Evolutionary conservation across 164 flowering plant genomes (phyloP).

Genomic region (Paratinospora sagittata): DNA sequence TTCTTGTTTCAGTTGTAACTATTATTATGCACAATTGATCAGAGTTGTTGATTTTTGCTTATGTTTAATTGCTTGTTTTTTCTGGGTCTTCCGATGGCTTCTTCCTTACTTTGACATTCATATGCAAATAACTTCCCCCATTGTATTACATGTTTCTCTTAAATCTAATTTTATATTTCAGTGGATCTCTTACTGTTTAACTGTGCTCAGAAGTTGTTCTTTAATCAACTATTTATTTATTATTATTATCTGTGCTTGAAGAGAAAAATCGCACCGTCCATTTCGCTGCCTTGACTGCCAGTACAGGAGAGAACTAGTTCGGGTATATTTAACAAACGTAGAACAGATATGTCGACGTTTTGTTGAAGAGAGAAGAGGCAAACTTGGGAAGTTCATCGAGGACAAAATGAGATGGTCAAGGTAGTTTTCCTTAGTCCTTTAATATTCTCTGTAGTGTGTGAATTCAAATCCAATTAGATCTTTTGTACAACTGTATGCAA

Average conservation of each 20-base stretch:
- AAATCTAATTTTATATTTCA: not conserved
- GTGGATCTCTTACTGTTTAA: not conserved
- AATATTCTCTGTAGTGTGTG: not conserved
- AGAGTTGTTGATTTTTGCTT: too few relatives aligned
- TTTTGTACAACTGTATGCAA: not conserved
- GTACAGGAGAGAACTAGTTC: conserved; percentile 90
- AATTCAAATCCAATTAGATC: not conserved
- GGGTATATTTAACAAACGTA: conserved; percentile 85
- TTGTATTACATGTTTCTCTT: not conserved
- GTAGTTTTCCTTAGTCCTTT: conserved; percentile 28
- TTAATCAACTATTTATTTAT: not conserved
- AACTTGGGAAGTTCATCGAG: conserved; percentile 75
- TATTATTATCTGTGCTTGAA: conserved; percentile 22
- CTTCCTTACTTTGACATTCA: too few relatives aligned
- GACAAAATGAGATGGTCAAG: conserved; percentile 90
- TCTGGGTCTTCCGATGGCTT: not conserved
- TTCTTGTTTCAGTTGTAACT: too few relatives aligned
- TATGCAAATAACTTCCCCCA: too few relatives aligned
- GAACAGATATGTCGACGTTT: conserved; percentile 82
- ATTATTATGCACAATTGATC: too few relatives aligned
- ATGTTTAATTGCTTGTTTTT: not conserved
- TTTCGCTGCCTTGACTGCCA: conserved; percentile 91
- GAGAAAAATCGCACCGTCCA: conserved; percentile 88
- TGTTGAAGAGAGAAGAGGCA: conserved; percentile 79
- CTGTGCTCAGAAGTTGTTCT: not conserved